Conservation (phyloP, 2,329 filamentous ascomycete genomes). For the Ceratocystis albifundus region DNA sequence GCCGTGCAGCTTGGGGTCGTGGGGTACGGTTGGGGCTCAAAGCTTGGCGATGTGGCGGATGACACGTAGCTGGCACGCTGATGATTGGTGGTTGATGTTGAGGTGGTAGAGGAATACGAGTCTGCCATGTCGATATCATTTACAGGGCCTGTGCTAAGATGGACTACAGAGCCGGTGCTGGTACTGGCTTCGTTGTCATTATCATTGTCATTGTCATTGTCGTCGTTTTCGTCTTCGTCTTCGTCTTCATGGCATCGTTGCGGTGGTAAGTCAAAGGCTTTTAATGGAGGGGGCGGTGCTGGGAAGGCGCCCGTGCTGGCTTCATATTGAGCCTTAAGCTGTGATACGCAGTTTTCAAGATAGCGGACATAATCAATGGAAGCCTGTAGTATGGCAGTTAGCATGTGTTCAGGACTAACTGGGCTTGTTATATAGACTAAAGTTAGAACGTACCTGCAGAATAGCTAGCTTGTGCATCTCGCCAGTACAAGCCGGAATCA, state of each 20-base stretch:
- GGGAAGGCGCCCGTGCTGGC: conserved; percentile 27
- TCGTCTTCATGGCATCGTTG: conserved; percentile 27
- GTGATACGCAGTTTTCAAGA: conserved; percentile 73
- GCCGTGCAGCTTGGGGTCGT: not conserved
- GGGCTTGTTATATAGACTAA: not conserved
- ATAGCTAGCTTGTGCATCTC: conserved; percentile 99
- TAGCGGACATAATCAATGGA: conserved; percentile 95
- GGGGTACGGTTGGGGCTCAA: conserved; percentile 42
- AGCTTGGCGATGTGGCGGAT: conserved; percentile 45
- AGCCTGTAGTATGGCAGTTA: conserved; percentile 43
- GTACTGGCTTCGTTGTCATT: conserved; percentile 45
- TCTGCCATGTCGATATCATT: conserved; percentile 35
- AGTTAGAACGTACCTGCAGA: conserved; percentile 55
- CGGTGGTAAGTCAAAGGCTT: conserved; percentile 13
- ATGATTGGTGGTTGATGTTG: conserved; percentile 38
- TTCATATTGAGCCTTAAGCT: conserved; percentile 55
- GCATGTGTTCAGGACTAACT: conserved; percentile 3
- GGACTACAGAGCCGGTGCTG: conserved; percentile 33
- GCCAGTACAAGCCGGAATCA: conserved; percentile 91
- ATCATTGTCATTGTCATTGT: conserved; percentile 43
- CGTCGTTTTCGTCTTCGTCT: conserved; percentile 34
- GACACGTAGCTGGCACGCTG: conserved; percentile 42
- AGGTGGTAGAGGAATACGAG: conserved; percentile 46
- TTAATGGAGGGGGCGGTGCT: conserved; percentile 3
- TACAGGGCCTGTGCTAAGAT: conserved; percentile 40